Percentiles rank a stretch among this genome's conserved stretches.
These are phyloP conservation scores for Fusarium mundagurra DNA, from an alignment of 2,329 filamentous ascomycete species.

Conservation along the genomic window DNA sequence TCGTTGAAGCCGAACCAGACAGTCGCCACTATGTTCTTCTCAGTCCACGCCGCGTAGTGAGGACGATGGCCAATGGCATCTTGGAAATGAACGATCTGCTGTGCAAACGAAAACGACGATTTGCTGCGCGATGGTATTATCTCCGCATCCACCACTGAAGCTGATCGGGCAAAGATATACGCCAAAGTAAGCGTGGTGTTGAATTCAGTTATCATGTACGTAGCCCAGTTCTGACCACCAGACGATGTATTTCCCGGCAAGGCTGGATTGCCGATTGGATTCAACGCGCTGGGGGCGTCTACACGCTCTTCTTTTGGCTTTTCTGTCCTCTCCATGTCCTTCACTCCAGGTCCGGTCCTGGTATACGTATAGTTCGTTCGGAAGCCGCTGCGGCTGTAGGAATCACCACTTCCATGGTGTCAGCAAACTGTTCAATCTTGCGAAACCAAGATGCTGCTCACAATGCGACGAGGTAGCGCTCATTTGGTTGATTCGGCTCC, in stretches of 20 bases:
- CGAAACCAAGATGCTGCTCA: background rate
- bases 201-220: background rate
- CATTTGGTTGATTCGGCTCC: background rate
- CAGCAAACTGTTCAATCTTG: background rate
- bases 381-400: background rate
- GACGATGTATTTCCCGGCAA: background rate
- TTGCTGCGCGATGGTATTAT: background rate
- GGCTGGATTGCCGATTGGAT: background rate
- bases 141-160: background rate
- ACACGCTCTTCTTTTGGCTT: background rate
- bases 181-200: conserved; percentile 3
- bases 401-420: background rate
- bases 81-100: background rate
- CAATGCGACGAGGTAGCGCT: background rate
- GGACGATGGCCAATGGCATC: background rate
- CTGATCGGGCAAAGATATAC: conserved; percentile 1
- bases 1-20: conserved; percentile 9
- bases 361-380: background rate
- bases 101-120: background rate
- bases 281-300: background rate
- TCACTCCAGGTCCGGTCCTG: background rate
- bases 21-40: background rate
- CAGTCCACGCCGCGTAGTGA: background rate
- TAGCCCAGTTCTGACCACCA: background rate
- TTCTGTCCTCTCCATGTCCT: background rate